A percentile compares a stretch with the other conserved stretches of the same genome.
These are phyloP conservation scores for Allomyces javanicus DNA, from an alignment of 192 early-diverging fungal species.

Conservation along the genomic window DNA sequence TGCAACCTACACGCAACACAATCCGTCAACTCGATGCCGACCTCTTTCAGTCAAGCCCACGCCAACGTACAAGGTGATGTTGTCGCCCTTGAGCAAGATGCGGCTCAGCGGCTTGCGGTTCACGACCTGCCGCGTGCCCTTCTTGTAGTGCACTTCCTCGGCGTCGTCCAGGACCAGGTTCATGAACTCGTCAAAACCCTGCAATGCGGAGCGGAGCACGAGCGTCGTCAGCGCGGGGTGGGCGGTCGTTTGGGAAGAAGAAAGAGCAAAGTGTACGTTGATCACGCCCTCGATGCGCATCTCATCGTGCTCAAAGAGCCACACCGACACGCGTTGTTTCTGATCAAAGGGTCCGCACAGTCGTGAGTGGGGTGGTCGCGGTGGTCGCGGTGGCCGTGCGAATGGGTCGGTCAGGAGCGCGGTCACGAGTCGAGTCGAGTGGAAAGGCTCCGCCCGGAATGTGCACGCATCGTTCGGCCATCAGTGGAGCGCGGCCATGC, in stretches of 20 bases:
- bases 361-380: not conserved
- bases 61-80: conserved; percentile 41
- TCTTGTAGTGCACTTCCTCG: conserved; percentile 63
- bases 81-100: conserved; percentile 91
- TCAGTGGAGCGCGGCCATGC: not conserved
- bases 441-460: no score
- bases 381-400: not conserved
- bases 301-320: conserved; percentile 80
- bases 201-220: not conserved
- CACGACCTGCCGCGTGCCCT: conserved; percentile 46
- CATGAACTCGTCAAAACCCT: conserved; percentile 99
- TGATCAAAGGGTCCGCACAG: conserved; percentile 10
- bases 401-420: not conserved
- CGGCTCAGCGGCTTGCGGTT: conserved; percentile 25
- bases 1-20: no score
- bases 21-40: no score
- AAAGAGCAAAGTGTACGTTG: conserved; percentile 34
- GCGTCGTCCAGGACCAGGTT: conserved; percentile 83
- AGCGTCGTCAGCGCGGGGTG: not conserved
- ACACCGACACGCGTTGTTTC: conserved; percentile 78
- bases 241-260: not conserved
- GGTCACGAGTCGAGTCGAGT: no score
- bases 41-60: no score
- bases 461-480: no score
- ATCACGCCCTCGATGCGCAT: conserved; percentile 80